phyloP scores from a whole-genome alignment of 139 green algal genomes.

The Micractinium conductrix region DNA sequence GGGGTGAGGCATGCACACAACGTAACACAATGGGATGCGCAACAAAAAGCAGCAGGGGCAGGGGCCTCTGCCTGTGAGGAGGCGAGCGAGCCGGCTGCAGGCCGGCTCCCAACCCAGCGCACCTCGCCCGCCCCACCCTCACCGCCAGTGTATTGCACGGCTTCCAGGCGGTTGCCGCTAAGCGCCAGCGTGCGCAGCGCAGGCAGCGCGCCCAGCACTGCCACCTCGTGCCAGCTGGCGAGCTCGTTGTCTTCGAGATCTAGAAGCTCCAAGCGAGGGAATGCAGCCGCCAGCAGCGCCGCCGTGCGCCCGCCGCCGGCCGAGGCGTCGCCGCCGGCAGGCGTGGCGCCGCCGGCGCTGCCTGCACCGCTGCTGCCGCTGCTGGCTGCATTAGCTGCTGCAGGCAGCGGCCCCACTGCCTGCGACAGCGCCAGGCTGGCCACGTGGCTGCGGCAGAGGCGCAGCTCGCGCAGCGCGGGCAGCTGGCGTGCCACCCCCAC shows the following conservation, averaged over 20 bases:
- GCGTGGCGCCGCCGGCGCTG: neutral
- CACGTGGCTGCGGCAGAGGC: constrained; percentile 63
- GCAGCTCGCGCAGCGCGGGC: constrained; percentile 70
- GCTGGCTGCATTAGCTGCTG: neutral
- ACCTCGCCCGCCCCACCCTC: neutral
- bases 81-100: too few relatives aligned
- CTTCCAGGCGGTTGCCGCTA: constrained; percentile 60
- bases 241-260: constrained; percentile 57
- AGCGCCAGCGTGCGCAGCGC: constrained; percentile 67
- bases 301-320: neutral
- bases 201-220: constrained; percentile 59
- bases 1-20: too few relatives aligned
- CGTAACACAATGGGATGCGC: too few relatives aligned
- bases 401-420: neutral
- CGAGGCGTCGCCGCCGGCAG: neutral
- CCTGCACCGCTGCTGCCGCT: neutral
- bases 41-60: too few relatives aligned
- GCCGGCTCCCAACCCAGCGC: too few relatives aligned
- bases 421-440: constrained; percentile 1
- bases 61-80: too few relatives aligned
- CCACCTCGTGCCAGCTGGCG: constrained; percentile 56
- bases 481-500: constrained; percentile 49
- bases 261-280: constrained; percentile 43
- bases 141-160: constrained; percentile 23
- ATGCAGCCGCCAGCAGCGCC: neutral